Evolutionary conservation across 2,329 filamentous ascomycete genomes (phyloP).

Genomic region (Mollisiaceae sp.): DNA sequence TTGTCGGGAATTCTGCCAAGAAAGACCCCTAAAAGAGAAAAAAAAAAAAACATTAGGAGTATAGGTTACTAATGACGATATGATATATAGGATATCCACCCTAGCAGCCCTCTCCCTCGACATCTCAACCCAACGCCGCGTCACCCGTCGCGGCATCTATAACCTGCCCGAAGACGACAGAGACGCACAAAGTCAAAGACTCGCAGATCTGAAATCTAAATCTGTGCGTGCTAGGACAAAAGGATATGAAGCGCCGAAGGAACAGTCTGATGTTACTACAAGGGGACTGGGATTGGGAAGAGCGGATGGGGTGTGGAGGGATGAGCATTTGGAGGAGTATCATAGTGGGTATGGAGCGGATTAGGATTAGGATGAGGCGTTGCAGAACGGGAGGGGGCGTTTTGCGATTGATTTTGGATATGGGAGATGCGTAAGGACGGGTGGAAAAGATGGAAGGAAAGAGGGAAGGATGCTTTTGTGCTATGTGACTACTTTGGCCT

Average conservation of each 20-base stretch:
- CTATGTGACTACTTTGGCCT: background rate
- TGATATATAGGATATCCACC: conserved; percentile 33
- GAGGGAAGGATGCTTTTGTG: background rate
- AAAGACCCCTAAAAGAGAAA: too few species aligned
- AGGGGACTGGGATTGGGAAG: background rate
- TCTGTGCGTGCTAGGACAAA: conserved; percentile 18
- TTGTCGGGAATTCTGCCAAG: background rate
- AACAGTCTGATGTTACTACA: conserved; percentile 1
- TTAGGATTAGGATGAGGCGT: conserved; percentile 20
- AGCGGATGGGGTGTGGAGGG: conserved; percentile 4
- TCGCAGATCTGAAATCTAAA: conserved; percentile 29
- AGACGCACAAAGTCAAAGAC: conserved; percentile 27
- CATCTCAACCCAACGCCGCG: conserved; percentile 32
- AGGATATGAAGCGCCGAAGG: conserved; percentile 30
- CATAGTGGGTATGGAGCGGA: conserved; percentile 36
- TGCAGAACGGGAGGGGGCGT: conserved; percentile 16
- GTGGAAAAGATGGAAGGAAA: background rate
- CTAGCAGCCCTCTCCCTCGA: conserved; percentile 36
- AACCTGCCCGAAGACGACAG: conserved; percentile 38
- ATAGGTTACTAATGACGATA: too few species aligned
- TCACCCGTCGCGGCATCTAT: conserved; percentile 32
- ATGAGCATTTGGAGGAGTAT: conserved; percentile 36
- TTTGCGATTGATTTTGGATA: too few species aligned
- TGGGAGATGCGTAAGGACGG: too few species aligned
- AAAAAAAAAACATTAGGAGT: too few species aligned